These are phyloP conservation scores for Albophoma yamanashiensis DNA, from an alignment of 2,329 filamentous ascomycete species.

Conservation along the genomic window DNA sequence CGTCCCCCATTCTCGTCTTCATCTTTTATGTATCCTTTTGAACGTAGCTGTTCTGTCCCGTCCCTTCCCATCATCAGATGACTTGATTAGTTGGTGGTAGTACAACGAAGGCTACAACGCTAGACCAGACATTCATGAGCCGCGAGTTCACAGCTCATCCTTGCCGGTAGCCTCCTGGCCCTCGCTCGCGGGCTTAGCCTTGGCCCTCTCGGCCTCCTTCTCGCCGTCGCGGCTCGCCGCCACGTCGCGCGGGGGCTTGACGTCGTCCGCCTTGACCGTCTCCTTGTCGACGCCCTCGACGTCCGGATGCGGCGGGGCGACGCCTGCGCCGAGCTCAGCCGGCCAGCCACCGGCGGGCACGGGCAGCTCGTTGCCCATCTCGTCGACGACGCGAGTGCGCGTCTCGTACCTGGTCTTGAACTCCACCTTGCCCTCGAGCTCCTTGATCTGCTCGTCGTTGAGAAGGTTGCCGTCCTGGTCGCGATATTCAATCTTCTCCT, in stretches of 20 bases:
- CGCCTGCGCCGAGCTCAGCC: slow-evolving; percentile 24
- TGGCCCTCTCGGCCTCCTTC: slow-evolving; percentile 42
- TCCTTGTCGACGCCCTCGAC: slow-evolving; percentile 50
- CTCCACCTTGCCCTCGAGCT: slow-evolving; percentile 82
- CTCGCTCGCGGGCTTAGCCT: slow-evolving; percentile 54
- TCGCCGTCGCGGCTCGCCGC: slow-evolving; percentile 46
- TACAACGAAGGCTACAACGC: not conserved
- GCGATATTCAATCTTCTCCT: slow-evolving; percentile 87
- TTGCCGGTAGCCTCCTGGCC: slow-evolving; percentile 43
- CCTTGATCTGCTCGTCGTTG: slow-evolving; percentile 70
- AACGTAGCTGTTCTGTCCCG: not conserved
- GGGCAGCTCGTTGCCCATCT: slow-evolving; percentile 65
- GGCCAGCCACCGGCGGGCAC: slow-evolving; percentile 28
- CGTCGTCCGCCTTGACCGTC: slow-evolving; percentile 34
- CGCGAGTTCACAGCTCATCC: slow-evolving; percentile 18
- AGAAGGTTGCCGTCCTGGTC: slow-evolving; percentile 72
- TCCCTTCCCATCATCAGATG: not conserved
- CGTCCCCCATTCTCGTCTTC: not conserved
- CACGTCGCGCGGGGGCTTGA: slow-evolving; percentile 28
- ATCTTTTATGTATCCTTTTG: not conserved
- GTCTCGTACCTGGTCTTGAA: slow-evolving; percentile 96
- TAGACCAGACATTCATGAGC: not conserved
- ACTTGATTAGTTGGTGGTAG: not conserved
- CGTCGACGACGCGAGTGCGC: slow-evolving; percentile 75
- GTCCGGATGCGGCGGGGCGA: slow-evolving; percentile 50